Percentiles rank a stretch among this genome's conserved stretches.
Conservation (phyloP, 306 rosid genomes). For the Glycyrrhiza uralensis region DNA sequence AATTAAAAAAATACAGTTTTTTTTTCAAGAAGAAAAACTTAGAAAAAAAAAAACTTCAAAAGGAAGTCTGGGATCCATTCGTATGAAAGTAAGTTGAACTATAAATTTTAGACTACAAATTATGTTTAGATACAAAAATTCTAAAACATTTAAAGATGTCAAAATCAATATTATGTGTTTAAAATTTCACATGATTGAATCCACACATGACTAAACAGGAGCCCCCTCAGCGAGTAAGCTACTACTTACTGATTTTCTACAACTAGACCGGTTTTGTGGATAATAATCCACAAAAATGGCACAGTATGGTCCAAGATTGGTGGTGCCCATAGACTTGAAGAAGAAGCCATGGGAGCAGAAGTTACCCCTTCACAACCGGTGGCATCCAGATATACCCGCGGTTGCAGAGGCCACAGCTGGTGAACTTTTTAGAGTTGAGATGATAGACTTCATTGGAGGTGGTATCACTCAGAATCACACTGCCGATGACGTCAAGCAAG, state of each 20-base stretch:
- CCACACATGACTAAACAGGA: too few species aligned
- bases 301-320: constrained; percentile 27
- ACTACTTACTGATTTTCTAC: neutral
- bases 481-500: constrained; percentile 52
- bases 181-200: too few species aligned
- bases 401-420: constrained; percentile 37
- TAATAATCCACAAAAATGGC: constrained; percentile 19
- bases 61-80: too few species aligned
- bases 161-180: too few species aligned
- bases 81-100: too few species aligned
- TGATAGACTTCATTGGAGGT: constrained; percentile 51
- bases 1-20: too few species aligned
- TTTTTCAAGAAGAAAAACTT: too few species aligned
- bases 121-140: too few species aligned
- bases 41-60: too few species aligned
- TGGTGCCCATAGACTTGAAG: constrained; percentile 38
- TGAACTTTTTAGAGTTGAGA: constrained; percentile 41
- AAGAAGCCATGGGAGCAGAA: constrained; percentile 50
- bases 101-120: too few species aligned
- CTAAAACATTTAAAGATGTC: too few species aligned
- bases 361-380: constrained; percentile 46
- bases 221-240: neutral
- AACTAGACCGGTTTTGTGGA: neutral
- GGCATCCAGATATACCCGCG: constrained; percentile 50
- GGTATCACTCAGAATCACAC: constrained; percentile 43